Percentiles rank a stretch among this genome's conserved stretches.
These are phyloP conservation scores for Eucalyptus victrix DNA, from an alignment of 345 rosid species.

Conservation along the genomic window DNA sequence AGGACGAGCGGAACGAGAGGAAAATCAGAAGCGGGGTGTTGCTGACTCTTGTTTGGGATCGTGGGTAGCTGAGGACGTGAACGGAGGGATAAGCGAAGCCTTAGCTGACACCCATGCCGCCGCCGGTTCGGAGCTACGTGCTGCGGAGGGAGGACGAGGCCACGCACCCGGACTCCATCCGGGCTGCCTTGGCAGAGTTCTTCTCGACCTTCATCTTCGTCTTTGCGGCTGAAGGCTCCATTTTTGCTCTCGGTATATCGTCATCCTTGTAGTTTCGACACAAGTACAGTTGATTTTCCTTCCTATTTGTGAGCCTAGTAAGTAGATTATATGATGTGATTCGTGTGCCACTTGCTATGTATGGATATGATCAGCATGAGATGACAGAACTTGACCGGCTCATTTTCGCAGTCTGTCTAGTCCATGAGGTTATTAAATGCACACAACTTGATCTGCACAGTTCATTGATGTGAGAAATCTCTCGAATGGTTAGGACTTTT, in stretches of 20 bases:
- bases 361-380: not conserved
- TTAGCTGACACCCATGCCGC: not conserved
- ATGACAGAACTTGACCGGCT: not conserved
- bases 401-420: not conserved
- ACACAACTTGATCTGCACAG: not conserved
- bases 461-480: not conserved
- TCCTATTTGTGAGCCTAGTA: not conserved
- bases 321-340: not conserved
- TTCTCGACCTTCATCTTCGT: slow-evolving; percentile 66
- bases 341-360: not conserved
- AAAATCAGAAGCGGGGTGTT: not conserved
- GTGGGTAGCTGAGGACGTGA: not conserved
- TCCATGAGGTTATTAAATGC: not conserved
- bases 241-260: slow-evolving; percentile 52
- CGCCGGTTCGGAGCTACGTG: slow-evolving; percentile 19
- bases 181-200: slow-evolving; percentile 65
- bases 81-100: not conserved
- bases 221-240: slow-evolving; percentile 74
- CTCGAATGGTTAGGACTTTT: not conserved
- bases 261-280: not conserved
- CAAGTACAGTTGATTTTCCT: not conserved
- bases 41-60: not conserved
- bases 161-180: slow-evolving; percentile 34
- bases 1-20: not conserved
- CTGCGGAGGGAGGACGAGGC: slow-evolving; percentile 34